These are phyloP conservation scores for Dactylellina sp. DNA, from an alignment of 2,329 filamentous ascomycete species.

Conservation along the genomic window DNA sequence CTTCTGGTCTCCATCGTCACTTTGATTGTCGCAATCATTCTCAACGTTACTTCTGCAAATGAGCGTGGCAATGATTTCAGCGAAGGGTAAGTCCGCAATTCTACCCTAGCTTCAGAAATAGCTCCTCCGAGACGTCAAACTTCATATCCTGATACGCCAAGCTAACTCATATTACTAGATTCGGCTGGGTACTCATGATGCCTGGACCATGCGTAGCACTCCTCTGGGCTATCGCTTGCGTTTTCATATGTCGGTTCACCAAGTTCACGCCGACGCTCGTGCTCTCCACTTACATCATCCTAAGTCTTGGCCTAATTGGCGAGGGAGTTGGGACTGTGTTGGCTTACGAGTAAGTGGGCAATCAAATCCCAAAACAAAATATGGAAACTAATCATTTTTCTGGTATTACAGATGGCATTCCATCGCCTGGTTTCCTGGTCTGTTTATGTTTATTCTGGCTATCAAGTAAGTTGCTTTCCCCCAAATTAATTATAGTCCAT, in stretches of 20 bases:
- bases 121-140: too few species aligned
- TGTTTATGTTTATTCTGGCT: constrained; percentile 40
- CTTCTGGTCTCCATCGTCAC: constrained; percentile 18
- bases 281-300: constrained; percentile 16
- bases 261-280: constrained; percentile 19
- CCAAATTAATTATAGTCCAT: background rate
- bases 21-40: constrained; percentile 27
- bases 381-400: background rate
- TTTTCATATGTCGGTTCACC: constrained; percentile 17
- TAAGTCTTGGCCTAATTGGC: constrained; percentile 18
- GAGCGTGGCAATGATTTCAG: constrained; percentile 37
- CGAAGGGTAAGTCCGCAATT: constrained; percentile 24
- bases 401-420: constrained; percentile 26
- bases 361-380: background rate
- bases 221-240: constrained; percentile 22
- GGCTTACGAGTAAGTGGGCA: constrained; percentile 29
- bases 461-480: constrained; percentile 18
- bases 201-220: constrained; percentile 26
- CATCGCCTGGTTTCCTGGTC: constrained; percentile 38
- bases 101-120: background rate
- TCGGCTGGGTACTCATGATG: constrained; percentile 46
- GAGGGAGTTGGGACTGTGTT: constrained; percentile 24
- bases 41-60: constrained; percentile 49
- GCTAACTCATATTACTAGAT: constrained; percentile 7
- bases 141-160: background rate